These are phyloP conservation scores for Hemerocallis citrina DNA, from an alignment of 106 monocot genomes.

Conservation along the genomic window DNA sequence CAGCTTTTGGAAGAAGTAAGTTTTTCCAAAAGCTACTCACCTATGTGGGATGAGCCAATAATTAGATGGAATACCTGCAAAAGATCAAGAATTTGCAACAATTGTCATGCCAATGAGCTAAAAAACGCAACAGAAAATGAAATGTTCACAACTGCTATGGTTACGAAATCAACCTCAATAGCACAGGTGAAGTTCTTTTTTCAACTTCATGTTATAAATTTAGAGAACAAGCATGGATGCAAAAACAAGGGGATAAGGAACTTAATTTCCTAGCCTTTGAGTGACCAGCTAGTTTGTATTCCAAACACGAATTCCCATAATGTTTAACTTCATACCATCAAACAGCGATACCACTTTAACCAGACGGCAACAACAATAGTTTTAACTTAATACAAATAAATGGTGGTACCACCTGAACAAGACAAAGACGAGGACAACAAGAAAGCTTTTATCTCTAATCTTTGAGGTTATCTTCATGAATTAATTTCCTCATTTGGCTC, in stretches of 20 bases:
- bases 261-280: background rate
- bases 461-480: too few relatives aligned
- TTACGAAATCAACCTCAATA: background rate
- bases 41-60: conserved; percentile 70
- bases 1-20: too few relatives aligned
- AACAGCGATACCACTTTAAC: background rate
- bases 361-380: too few relatives aligned
- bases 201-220: too few relatives aligned
- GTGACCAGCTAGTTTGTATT: too few relatives aligned
- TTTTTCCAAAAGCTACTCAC: too few relatives aligned
- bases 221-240: background rate
- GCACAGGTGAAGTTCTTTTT: too few relatives aligned
- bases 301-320: background rate
- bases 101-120: background rate
- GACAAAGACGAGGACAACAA: too few relatives aligned
- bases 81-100: conserved; percentile 18
- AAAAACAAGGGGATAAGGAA: background rate
- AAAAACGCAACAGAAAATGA: background rate
- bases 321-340: background rate
- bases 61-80: conserved; percentile 80
- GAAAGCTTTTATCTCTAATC: too few relatives aligned
- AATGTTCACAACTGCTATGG: background rate
- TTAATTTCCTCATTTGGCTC: too few relatives aligned
- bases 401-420: too few relatives aligned
- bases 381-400: too few relatives aligned